phyloP scores from a whole-genome alignment of 768 basidiomycete species.

The Collybia mongolica region DNA sequence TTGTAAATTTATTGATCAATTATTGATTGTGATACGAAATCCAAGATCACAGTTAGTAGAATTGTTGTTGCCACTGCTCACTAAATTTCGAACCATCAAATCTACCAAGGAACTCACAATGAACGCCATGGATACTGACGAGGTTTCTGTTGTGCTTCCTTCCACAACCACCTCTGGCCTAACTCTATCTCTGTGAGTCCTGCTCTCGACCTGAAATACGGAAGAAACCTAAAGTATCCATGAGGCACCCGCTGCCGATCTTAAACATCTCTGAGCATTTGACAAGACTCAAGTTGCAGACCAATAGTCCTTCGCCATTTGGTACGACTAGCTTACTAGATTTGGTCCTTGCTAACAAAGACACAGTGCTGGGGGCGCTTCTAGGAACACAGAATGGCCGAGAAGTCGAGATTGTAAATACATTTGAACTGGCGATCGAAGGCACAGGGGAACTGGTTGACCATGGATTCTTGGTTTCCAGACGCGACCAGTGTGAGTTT shows the following conservation, averaged over 20 bases:
- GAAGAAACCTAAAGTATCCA: slow-evolving; percentile 12
- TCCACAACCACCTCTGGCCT: slow-evolving; percentile 72
- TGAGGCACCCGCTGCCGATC: slow-evolving; percentile 93
- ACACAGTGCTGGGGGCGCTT: slow-evolving; percentile 84
- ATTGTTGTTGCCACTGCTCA: too few species aligned
- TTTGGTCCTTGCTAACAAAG: background rate
- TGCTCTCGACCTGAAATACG: background rate
- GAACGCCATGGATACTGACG: slow-evolving; percentile 79
- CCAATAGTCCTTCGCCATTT: slow-evolving; percentile 57
- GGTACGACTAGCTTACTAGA: slow-evolving; percentile 37
- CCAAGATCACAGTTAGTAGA: too few species aligned
- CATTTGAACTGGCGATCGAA: slow-evolving; percentile 84
- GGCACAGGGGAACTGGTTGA: slow-evolving; percentile 64
- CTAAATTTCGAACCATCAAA: too few species aligned
- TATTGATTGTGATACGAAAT: too few species aligned
- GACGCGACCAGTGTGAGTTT: slow-evolving; percentile 81
- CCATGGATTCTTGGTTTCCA: slow-evolving; percentile 75
- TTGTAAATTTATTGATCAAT: too few species aligned
- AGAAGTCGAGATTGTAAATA: slow-evolving; percentile 96
- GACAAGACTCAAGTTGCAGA: slow-evolving; percentile 80
- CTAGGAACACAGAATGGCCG: slow-evolving; percentile 93
- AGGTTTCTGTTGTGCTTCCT: slow-evolving; percentile 70
- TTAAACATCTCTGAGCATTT: slow-evolving; percentile 96
- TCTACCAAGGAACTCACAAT: slow-evolving; percentile 18
- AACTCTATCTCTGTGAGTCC: slow-evolving; percentile 67